Conservation (phyloP, 306 rosid genomes). For the Morella rubra region DNA sequence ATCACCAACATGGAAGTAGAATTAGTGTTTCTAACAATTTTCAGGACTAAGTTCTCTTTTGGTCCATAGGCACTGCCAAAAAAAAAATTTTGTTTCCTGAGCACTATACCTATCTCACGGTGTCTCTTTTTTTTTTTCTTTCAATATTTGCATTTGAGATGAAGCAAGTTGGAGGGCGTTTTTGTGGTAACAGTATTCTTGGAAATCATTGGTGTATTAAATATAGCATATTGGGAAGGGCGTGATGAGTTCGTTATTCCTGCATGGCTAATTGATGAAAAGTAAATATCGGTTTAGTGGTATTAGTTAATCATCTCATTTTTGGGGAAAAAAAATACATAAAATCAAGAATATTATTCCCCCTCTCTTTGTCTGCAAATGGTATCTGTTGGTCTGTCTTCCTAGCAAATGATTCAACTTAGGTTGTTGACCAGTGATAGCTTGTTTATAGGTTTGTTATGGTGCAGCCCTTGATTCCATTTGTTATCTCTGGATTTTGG, state of each 20-base stretch:
- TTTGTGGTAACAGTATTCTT: neutral
- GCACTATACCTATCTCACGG: neutral
- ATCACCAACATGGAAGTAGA: slow-evolving; percentile 43
- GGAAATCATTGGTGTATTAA: neutral
- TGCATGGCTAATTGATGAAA: neutral
- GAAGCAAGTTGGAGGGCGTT: neutral
- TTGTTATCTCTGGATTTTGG: neutral
- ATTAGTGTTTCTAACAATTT: slow-evolving; percentile 32
- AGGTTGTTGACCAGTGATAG: neutral
- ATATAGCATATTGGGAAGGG: neutral
- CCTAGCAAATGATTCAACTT: neutral
- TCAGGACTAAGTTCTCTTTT: slow-evolving; percentile 22
- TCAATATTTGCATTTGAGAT: neutral
- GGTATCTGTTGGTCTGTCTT: neutral
- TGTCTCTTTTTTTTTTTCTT: neutral
- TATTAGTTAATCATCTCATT: no score
- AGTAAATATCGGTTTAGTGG: neutral
- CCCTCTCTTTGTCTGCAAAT: neutral
- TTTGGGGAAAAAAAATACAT: neutral
- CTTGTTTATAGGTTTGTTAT: neutral
- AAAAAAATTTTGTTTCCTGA: neutral
- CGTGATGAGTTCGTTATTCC: neutral
- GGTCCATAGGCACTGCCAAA: slow-evolving; percentile 11
- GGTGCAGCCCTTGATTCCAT: neutral
- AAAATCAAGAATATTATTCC: neutral